A percentile compares a stretch with the other conserved stretches of the same genome.
Conservation (phyloP, 2,329 filamentous ascomycete genomes). For the Periconia sp. region DNA sequence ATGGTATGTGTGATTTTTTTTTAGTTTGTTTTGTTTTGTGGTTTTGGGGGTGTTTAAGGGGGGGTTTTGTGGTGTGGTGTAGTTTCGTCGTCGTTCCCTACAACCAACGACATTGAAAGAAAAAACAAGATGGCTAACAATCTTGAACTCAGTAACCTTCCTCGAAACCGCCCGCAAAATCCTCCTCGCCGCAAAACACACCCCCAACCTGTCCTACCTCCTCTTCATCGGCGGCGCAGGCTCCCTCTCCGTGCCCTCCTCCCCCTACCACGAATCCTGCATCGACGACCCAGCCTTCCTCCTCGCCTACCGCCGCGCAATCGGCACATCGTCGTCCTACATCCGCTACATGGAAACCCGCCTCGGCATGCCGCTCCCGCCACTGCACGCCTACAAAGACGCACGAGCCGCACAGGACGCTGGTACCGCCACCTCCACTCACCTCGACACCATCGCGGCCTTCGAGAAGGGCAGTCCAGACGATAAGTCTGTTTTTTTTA, state of each 20-base stretch:
- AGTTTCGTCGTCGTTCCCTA: too few species aligned
- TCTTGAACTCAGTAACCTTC: conserved; percentile 40
- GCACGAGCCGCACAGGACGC: conserved; percentile 24
- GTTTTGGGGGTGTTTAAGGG: not conserved
- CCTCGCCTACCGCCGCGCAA: conserved; percentile 37
- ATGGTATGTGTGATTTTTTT: conserved; percentile 32
- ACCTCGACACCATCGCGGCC: conserved; percentile 16
- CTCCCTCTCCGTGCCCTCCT: conserved; percentile 31
- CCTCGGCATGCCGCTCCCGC: conserved; percentile 30
- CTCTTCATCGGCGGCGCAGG: conserved; percentile 40
- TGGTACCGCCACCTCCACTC: conserved; percentile 16
- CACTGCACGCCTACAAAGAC: conserved; percentile 27
- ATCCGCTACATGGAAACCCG: conserved; percentile 40
- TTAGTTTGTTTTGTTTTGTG: not conserved
- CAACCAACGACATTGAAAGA: too few species aligned
- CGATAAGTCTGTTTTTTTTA: conserved; percentile 35
- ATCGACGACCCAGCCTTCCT: conserved; percentile 39
- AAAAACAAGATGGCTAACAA: too few species aligned
- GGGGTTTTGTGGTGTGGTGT: too few species aligned
- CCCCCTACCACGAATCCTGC: conserved; percentile 16
- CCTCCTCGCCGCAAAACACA: conserved; percentile 32
- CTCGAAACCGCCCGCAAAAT: conserved; percentile 38
- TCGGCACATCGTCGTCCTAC: conserved; percentile 37
- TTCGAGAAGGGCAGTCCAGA: conserved; percentile 26
- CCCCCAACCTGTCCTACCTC: conserved; percentile 25